A percentile compares a stretch with the other conserved stretches of the same genome.
These are phyloP conservation scores for Citropsis articulata DNA, from an alignment of 345 rosid species.

Conservation along the genomic window DNA sequence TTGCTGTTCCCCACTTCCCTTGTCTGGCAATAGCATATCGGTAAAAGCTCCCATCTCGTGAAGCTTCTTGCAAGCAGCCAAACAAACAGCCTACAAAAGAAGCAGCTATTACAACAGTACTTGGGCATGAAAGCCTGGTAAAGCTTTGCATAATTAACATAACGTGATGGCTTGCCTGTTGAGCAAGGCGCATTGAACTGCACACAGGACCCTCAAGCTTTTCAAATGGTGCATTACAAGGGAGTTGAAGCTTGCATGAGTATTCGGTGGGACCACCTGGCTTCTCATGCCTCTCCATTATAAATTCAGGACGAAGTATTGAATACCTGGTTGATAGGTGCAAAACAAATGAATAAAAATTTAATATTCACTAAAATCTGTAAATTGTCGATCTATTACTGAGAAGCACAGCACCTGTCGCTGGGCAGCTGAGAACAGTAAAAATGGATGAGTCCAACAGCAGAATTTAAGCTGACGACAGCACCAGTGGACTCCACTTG, in stretches of 20 bases:
- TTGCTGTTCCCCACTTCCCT: slow-evolving; percentile 86
- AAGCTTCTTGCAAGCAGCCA: slow-evolving; percentile 98
- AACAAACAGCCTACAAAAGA: slow-evolving; percentile 81
- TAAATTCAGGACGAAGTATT: slow-evolving; percentile 92
- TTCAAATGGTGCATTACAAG: slow-evolving; percentile 98
- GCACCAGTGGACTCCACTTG: slow-evolving; percentile 98
- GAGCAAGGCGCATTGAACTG: slow-evolving; percentile 94
- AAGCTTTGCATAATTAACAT: slow-evolving; percentile 4
- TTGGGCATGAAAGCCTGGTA: slow-evolving; percentile 1
- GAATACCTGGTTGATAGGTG: slow-evolving; percentile 60
- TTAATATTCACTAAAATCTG: slow-evolving; percentile 4
- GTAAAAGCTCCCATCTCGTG: slow-evolving; percentile 99
- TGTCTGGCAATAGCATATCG: slow-evolving; percentile 97
- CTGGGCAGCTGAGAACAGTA: slow-evolving; percentile 98
- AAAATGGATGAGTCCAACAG: slow-evolving; percentile 92
- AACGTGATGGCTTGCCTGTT: slow-evolving; percentile 55
- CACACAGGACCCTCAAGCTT: slow-evolving; percentile 91
- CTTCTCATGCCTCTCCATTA: slow-evolving; percentile 87
- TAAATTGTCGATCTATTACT: not conserved
- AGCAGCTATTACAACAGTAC: slow-evolving; percentile 20
- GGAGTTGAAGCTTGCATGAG: slow-evolving; percentile 97
- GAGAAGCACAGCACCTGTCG: slow-evolving; percentile 58
- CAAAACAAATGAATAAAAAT: slow-evolving; percentile 14
- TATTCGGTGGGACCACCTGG: slow-evolving; percentile 87
- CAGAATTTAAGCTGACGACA: slow-evolving; percentile 93